A percentile compares a stretch with the other conserved stretches of the same genome.
Evolutionary conservation across 345 rosid genomes (phyloP).

Genomic region (Gossypium rotundifolium): DNA sequence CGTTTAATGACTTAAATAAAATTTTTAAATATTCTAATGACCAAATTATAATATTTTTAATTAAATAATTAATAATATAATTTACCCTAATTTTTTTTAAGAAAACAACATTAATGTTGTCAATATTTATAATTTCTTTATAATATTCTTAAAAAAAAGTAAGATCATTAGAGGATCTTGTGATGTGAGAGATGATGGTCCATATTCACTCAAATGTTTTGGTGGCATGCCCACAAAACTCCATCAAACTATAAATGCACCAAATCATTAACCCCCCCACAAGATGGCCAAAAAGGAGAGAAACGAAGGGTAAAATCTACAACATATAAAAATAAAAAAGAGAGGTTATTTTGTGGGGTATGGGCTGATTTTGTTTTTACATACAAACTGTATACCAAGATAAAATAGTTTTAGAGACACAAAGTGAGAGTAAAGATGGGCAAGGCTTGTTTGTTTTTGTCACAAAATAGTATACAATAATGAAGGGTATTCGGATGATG

Average conservation of each 20-base stretch:
- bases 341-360: not conserved
- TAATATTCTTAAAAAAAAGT: not conserved
- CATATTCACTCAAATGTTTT: slow-evolving; percentile 12
- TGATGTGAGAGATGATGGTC: slow-evolving; percentile 7
- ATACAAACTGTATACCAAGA: not conserved
- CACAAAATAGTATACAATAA: slow-evolving; percentile 5
- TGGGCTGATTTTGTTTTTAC: not conserved
- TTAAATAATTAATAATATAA: no score
- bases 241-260: slow-evolving; percentile 41
- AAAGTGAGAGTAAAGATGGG: not conserved
- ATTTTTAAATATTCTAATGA: no score
- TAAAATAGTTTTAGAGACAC: not conserved
- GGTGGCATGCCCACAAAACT: slow-evolving; percentile 22
- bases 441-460: slow-evolving; percentile 4
- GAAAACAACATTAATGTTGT: no score
- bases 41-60: no score
- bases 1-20: no score
- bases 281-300: not conserved
- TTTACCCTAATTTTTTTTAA: no score
- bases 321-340: not conserved
- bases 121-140: no score
- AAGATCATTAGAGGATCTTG: not conserved
- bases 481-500: not conserved
- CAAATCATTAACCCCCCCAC: slow-evolving; percentile 32
- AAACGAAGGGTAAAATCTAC: not conserved